Conservation (phyloP, 352 stramenopile species). For the Globisporangium heterothallicum region DNA sequence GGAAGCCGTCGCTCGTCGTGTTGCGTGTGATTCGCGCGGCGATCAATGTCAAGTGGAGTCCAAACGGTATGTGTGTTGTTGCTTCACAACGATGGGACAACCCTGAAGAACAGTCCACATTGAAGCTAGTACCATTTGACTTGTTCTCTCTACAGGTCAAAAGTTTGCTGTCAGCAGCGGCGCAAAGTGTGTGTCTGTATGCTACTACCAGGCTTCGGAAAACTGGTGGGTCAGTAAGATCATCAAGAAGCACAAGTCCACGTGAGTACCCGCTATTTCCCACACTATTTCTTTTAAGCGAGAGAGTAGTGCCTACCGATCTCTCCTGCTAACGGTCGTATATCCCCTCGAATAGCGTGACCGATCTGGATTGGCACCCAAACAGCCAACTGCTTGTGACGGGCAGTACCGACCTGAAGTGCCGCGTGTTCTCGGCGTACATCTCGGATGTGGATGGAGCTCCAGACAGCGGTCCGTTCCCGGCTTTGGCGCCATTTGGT, state of each 20-base stretch:
- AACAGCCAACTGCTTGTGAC: constrained; percentile 91
- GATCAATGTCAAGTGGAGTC: constrained; percentile 92
- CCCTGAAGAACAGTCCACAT: background rate
- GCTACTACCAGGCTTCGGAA: constrained; percentile 87
- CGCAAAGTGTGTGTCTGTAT: constrained; percentile 92
- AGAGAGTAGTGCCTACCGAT: background rate
- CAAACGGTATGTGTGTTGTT: constrained; percentile 56
- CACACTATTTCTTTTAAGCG: background rate
- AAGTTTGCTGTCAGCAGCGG: constrained; percentile 93
- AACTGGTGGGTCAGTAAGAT: constrained; percentile 97
- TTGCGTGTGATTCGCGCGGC: constrained; percentile 89
- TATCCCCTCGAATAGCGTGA: constrained; percentile 39
- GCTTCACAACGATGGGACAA: background rate
- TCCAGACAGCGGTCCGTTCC: constrained; percentile 69
- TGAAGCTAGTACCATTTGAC: background rate
- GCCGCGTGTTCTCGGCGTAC: constrained; percentile 89
- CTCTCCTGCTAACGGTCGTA: background rate
- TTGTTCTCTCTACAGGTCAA: constrained; percentile 38
- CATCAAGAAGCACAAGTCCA: constrained; percentile 96
- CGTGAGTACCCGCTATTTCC: constrained; percentile 47
- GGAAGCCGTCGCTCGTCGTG: constrained; percentile 90
- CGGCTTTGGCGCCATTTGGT: constrained; percentile 69
- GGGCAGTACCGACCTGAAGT: constrained; percentile 90
- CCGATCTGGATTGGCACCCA: constrained; percentile 89
- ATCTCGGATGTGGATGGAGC: constrained; percentile 75